Evolutionary conservation across 176 grass and related monocot species (phyloP).

Genomic region (Bromus sterilis): DNA sequence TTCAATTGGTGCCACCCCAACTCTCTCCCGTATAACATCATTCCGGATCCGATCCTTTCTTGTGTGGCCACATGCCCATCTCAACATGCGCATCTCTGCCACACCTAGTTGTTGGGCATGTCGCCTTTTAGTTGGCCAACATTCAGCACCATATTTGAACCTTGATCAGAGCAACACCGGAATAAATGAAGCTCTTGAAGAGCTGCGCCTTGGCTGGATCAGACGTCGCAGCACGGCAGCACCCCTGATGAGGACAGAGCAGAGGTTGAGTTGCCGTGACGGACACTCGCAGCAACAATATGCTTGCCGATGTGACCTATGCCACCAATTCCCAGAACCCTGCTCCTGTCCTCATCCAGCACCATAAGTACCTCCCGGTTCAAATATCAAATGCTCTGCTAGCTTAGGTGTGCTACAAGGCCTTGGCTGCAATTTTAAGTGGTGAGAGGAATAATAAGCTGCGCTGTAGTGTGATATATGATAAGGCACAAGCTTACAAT

Average conservation of each 20-base stretch:
- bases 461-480: too few species aligned
- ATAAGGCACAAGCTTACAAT: too few species aligned
- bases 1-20: too few species aligned
- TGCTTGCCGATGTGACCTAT: slow-evolving; percentile 44
- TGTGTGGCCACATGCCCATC: too few species aligned
- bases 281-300: slow-evolving; percentile 28
- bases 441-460: too few species aligned
- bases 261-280: slow-evolving; percentile 32
- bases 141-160: too few species aligned
- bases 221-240: not conserved
- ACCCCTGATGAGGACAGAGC: slow-evolving; percentile 33
- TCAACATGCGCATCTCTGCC: too few species aligned
- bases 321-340: slow-evolving; percentile 45
- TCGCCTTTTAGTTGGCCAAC: too few species aligned
- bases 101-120: too few species aligned
- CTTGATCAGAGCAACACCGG: slow-evolving; percentile 40
- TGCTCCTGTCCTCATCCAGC: slow-evolving; percentile 9
- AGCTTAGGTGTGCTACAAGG: not conserved
- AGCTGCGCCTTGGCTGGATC: slow-evolving; percentile 25
- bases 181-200: slow-evolving; percentile 35
- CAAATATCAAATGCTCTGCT: too few species aligned
- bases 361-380: not conserved
- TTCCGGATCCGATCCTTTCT: too few species aligned
- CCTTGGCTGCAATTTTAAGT: not conserved
- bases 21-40: too few species aligned